phyloP scores from a whole-genome alignment of 2,329 filamentous ascomycete genomes.

The Trichothecium sympodiale region DNA sequence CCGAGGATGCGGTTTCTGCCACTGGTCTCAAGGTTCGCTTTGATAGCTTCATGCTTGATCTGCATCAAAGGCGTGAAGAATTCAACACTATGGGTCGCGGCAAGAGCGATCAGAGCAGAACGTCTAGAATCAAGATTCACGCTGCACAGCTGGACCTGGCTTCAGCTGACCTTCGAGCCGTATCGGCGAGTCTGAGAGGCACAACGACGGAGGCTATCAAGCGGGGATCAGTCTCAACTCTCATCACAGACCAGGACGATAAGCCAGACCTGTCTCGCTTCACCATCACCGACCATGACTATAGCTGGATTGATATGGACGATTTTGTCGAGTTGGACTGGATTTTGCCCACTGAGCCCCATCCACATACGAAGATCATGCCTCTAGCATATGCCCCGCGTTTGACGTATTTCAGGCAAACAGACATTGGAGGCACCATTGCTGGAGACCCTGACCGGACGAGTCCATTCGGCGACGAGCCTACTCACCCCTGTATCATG shows the following conservation, averaged over 20 bases:
- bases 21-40: constrained; percentile 94
- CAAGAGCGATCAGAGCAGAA: constrained; percentile 65
- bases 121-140: constrained; percentile 91
- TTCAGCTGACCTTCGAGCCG: constrained; percentile 81
- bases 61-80: constrained; percentile 88
- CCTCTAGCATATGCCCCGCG: constrained; percentile 88
- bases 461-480: constrained; percentile 86
- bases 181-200: constrained; percentile 80
- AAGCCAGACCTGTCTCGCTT: constrained; percentile 74
- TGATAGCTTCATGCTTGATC: constrained; percentile 93
- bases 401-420: constrained; percentile 94
- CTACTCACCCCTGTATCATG: constrained; percentile 93
- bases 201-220: constrained; percentile 69
- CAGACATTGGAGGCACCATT: constrained; percentile 75
- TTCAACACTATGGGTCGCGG: constrained; percentile 74
- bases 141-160: constrained; percentile 87
- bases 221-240: constrained; percentile 38
- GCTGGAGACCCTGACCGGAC: constrained; percentile 70
- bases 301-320: constrained; percentile 98
- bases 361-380: constrained; percentile 87
- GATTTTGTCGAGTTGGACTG: constrained; percentile 97
- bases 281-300: constrained; percentile 88
- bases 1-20: constrained; percentile 66
- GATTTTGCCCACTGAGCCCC: constrained; percentile 81
- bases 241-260: constrained; percentile 43